Conservation (phyloP, 2,329 filamentous ascomycete genomes). For the Apiospora kogelbergensis region DNA sequence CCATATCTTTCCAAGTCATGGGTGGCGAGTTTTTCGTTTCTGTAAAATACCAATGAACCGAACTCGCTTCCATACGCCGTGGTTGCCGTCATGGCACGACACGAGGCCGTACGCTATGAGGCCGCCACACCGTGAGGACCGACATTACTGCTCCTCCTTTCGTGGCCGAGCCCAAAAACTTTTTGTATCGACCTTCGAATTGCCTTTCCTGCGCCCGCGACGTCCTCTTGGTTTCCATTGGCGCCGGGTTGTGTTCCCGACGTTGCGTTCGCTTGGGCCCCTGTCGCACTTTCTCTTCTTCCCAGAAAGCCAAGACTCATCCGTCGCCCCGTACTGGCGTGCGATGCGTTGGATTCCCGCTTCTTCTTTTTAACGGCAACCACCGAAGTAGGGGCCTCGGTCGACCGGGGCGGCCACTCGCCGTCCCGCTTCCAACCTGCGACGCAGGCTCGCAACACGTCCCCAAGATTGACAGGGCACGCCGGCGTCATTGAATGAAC, state of each 20-base stretch:
- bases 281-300: constrained; percentile 30
- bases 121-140: constrained; percentile 16
- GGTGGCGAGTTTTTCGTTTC: not conserved
- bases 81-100: too few species aligned
- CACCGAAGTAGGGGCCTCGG: constrained; percentile 40
- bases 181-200: constrained; percentile 35
- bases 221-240: constrained; percentile 12
- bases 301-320: constrained; percentile 50
- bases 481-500: constrained; percentile 76
- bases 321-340: constrained; percentile 35
- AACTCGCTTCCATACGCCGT: not conserved
- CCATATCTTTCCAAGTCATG: not conserved
- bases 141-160: constrained; percentile 18
- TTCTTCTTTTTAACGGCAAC: constrained; percentile 39
- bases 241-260: constrained; percentile 9
- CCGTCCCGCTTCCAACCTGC: constrained; percentile 90
- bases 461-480: constrained; percentile 82
- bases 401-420: constrained; percentile 79
- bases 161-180: constrained; percentile 34
- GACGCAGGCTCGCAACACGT: constrained; percentile 79
- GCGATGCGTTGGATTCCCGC: constrained; percentile 22
- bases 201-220: constrained; percentile 22
- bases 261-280: constrained; percentile 17
- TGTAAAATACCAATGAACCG: constrained; percentile 5
- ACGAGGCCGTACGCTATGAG: not conserved